Evolutionary conservation across 345 rosid species (phyloP).

Genomic region (Sonneratia caseolaris): DNA sequence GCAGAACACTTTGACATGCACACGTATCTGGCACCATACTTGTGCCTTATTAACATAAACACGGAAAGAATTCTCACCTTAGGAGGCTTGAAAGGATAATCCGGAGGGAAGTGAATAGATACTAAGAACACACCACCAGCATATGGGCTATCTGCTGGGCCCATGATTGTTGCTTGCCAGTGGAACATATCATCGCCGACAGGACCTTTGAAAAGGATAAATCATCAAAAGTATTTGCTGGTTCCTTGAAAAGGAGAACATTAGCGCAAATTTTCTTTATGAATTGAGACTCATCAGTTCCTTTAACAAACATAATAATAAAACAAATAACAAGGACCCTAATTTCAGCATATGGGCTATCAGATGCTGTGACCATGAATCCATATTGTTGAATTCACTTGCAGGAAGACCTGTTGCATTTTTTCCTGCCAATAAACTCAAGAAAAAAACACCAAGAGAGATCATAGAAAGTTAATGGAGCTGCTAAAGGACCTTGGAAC

Average conservation of each 20-base stretch:
- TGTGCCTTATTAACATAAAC: not conserved
- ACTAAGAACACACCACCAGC: conserved; percentile 8
- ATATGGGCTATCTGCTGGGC: conserved; percentile 11
- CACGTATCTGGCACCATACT: not conserved
- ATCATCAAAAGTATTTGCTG: not conserved
- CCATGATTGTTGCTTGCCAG: conserved; percentile 14
- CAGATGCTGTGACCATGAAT: not conserved
- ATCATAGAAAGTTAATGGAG: not conserved
- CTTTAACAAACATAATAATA: not conserved
- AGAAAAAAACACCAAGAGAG: not conserved
- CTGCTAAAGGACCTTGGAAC: not conserved
- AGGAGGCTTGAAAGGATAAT: conserved; percentile 11
- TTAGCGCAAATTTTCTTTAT: not conserved
- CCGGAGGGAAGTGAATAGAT: conserved; percentile 10
- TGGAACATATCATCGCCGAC: conserved; percentile 11
- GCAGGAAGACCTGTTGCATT: not conserved
- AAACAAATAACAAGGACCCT: not conserved
- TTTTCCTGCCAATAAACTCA: not conserved
- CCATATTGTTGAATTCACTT: not conserved
- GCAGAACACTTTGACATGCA: not conserved
- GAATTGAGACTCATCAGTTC: not conserved
- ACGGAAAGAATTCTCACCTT: not conserved
- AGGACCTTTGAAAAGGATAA: not conserved
- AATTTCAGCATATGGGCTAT: too few relatives aligned
- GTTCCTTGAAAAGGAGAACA: not conserved